These are phyloP conservation scores for Xylariaceae sp. DNA, from an alignment of 2,329 filamentous ascomycete species.

Conservation along the genomic window DNA sequence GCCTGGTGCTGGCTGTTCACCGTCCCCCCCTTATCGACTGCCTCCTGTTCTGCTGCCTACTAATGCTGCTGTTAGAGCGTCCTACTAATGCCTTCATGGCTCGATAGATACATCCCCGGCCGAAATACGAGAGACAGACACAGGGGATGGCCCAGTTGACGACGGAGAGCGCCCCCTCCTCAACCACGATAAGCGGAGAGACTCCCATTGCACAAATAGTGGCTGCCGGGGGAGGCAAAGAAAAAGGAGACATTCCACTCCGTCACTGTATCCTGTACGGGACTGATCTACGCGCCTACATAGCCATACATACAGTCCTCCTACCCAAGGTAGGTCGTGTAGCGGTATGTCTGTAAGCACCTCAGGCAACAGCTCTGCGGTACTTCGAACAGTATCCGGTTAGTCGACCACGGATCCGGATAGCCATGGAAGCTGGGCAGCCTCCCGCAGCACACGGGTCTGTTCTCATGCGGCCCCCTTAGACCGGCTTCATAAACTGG, in stretches of 20 bases:
- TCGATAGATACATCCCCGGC: not conserved
- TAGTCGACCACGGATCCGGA: conserved; percentile 10
- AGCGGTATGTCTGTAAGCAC: conserved; percentile 6
- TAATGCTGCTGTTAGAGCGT: not conserved
- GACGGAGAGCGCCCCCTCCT: not conserved
- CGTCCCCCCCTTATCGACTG: not conserved
- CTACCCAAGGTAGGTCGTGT: conserved; percentile 8
- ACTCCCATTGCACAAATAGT: conserved; percentile 8
- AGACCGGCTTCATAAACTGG: conserved; percentile 1
- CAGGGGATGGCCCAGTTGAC: not conserved
- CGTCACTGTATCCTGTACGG: conserved; percentile 1
- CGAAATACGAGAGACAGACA: not conserved
- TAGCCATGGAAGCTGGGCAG: conserved; percentile 5
- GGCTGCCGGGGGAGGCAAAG: not conserved
- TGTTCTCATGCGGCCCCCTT: conserved; percentile 19
- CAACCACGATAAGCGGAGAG: not conserved
- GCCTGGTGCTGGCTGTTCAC: not conserved
- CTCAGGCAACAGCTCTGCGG: not conserved
- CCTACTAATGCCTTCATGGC: not conserved
- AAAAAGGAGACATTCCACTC: not conserved
- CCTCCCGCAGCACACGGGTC: conserved; percentile 2
- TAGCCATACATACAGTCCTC: not conserved
- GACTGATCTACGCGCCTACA: conserved; percentile 7
- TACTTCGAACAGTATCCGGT: not conserved
- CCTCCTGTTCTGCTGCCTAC: not conserved